These are phyloP conservation scores for Aspergillus haitiensis DNA, from an alignment of 495 filamentous ascomycete species.

Conservation along the genomic window DNA sequence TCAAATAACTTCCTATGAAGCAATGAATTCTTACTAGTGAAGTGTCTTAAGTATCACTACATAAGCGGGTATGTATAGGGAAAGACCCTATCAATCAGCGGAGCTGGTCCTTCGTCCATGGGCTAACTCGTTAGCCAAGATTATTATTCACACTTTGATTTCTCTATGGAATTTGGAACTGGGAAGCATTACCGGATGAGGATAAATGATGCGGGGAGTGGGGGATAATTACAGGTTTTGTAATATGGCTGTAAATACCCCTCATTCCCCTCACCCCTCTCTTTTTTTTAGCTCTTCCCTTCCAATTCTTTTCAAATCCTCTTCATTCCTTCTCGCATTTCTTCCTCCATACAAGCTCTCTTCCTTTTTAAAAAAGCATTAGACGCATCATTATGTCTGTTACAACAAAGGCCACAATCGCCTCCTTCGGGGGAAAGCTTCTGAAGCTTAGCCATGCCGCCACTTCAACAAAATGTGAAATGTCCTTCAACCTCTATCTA, in stretches of 20 bases:
- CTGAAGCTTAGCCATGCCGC: slow-evolving; percentile 88
- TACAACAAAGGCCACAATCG: slow-evolving; percentile 83
- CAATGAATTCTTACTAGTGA: no score
- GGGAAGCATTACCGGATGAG: slow-evolving; percentile 12
- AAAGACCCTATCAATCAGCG: no score
- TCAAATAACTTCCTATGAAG: no score
- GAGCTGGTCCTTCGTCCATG: no score
- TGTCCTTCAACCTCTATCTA: slow-evolving; percentile 68
- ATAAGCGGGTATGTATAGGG: no score
- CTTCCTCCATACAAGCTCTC: slow-evolving; percentile 8
- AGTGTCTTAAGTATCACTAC: no score
- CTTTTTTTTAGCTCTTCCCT: slow-evolving; percentile 18
- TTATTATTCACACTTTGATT: no score
- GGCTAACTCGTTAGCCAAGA: no score
- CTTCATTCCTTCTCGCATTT: slow-evolving; percentile 3
- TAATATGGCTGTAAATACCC: slow-evolving; percentile 12
- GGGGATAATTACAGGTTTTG: not conserved
- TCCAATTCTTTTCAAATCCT: slow-evolving; percentile 8
- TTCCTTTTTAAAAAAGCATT: not conserved
- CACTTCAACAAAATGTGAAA: slow-evolving; percentile 61
- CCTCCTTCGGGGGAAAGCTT: slow-evolving; percentile 92
- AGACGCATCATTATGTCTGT: slow-evolving; percentile 60
- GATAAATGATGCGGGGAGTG: slow-evolving; percentile 17
- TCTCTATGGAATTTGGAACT: not conserved
- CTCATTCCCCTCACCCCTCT: slow-evolving; percentile 27